Evolutionary conservation across 805 yeast genomes (phyloP), one percentile per base, ranked within the genome.

Genomic region (Pachysolen tannophilus): DNA sequence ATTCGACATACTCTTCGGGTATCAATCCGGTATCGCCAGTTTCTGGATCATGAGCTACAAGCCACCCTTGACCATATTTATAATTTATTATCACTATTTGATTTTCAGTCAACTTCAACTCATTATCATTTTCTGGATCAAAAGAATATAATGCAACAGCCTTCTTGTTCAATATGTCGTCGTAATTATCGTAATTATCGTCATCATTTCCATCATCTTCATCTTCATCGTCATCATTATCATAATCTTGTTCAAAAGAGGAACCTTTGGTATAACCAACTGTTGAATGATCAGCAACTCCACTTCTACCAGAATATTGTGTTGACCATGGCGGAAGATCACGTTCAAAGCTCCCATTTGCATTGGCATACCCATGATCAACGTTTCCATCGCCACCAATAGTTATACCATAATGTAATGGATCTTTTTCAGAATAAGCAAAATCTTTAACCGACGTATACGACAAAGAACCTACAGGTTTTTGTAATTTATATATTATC

Each of bases 1-100:
- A 54, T 38, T 83, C 81, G 20, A 92, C 96, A 49, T 88, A 92
- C 48, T 84, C 96, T 49, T 88, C 95, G 1, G 98, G 98, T 5
- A 92, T 94, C 34, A 92, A 70, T 2, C 98, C 98, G 9, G 94
- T 83, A 43, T 78, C 82, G 1, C 85, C 86, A 3, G 82, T 69
- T 19, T 51, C 65, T 1, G 84, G 80, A 49, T 86, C 87, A 46
- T 75, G 78, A 1, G 97, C 97, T 34, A 92, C 97, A 3, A 92
- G 69, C 99, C 98, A 92, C 6, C 99, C 99, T 55, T 90, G 97
- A 18, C 97, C 97, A 55, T 90, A 95, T 38, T 94, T 75, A 55
- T 88, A 90, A 40, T 81, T 76, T 20, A 92, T 82, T 73, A 87
- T 80, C 2, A 92, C 75, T 10, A 75, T 56, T 57, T 92, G 97